phyloP scores from a whole-genome alignment of 352 stramenopile species.

The Pythium dissimile region DNA sequence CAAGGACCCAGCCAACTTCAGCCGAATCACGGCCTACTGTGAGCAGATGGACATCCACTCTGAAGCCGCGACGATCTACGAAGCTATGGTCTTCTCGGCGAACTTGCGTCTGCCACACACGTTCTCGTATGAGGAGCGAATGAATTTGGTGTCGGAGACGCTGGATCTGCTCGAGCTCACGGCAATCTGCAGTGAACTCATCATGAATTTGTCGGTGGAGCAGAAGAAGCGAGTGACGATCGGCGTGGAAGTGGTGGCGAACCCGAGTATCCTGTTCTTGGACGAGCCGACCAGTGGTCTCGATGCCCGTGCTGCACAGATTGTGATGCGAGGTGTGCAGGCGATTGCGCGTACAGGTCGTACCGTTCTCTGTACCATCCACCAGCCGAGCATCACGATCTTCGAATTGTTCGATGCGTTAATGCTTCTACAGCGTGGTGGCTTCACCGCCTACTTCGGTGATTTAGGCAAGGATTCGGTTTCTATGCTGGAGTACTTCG shows the following conservation, averaged over 20 bases:
- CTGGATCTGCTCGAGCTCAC: conserved; percentile 58
- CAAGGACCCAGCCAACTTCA: conserved; percentile 80
- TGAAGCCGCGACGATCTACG: conserved; percentile 77
- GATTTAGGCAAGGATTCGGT: conserved; percentile 75
- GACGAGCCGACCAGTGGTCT: conserved; percentile 90
- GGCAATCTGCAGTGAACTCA: conserved; percentile 38
- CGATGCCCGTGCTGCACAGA: conserved; percentile 78
- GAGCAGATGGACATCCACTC: conserved; percentile 85
- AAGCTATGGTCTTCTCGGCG: conserved; percentile 91
- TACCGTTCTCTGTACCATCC: conserved; percentile 74
- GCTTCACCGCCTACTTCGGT: conserved; percentile 79
- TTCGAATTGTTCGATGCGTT: conserved; percentile 92
- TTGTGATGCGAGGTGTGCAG: conserved; percentile 85
- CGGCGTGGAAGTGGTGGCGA: conserved; percentile 89
- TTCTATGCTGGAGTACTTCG: conserved; percentile 89
- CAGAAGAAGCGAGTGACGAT: conserved; percentile 94
- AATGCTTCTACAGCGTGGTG: conserved; percentile 71
- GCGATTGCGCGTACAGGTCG: conserved; percentile 85
- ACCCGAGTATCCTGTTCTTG: conserved; percentile 93
- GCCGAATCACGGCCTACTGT: conserved; percentile 86
- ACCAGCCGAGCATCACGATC: conserved; percentile 76
- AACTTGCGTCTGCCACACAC: conserved; percentile 68
- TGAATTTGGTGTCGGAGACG: conserved; percentile 50
- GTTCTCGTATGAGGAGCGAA: conserved; percentile 36
- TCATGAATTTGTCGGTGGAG: conserved; percentile 81